These are phyloP conservation scores for Albifimbria verrucaria DNA, from an alignment of 2,329 filamentous ascomycete species.

Conservation along the genomic window DNA sequence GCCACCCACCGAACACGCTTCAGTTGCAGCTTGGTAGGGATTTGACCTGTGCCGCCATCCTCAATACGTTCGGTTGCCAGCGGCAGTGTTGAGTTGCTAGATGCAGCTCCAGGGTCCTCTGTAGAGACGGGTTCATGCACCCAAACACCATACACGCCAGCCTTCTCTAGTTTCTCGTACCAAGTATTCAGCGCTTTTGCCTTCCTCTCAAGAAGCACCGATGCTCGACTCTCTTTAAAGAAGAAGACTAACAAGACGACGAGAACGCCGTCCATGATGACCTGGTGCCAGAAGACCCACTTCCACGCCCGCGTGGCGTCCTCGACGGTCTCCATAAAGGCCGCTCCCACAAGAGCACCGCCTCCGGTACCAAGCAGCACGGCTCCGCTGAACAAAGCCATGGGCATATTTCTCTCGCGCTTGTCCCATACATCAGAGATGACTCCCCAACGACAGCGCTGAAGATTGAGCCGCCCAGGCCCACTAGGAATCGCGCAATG, in stretches of 20 bases:
- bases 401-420: constrained; percentile 77
- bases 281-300: constrained; percentile 88
- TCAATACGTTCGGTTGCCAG: constrained; percentile 8
- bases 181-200: constrained; percentile 72
- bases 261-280: constrained; percentile 63
- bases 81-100: constrained; percentile 18
- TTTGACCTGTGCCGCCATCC: constrained; percentile 1
- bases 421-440: constrained; percentile 82
- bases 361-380: constrained; percentile 77
- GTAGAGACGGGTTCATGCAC: constrained; percentile 15
- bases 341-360: constrained; percentile 69
- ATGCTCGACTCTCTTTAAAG: constrained; percentile 80
- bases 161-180: constrained; percentile 69
- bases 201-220: constrained; percentile 74
- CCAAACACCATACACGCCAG: constrained; percentile 53
- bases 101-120: constrained; percentile 10
- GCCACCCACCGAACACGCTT: constrained; percentile 74
- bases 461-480: constrained; percentile 74
- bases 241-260: constrained; percentile 60
- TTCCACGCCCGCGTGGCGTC: constrained; percentile 57
- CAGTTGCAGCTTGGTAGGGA: constrained; percentile 8
- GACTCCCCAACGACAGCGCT: constrained; percentile 89
- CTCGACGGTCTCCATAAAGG: constrained; percentile 61
- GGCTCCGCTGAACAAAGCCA: constrained; percentile 81
- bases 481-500: constrained; percentile 70